Percentiles rank a stretch among this genome's conserved stretches.
Conservation (phyloP, 495 filamentous ascomycete genomes). For the Apodospora peruviana region DNA sequence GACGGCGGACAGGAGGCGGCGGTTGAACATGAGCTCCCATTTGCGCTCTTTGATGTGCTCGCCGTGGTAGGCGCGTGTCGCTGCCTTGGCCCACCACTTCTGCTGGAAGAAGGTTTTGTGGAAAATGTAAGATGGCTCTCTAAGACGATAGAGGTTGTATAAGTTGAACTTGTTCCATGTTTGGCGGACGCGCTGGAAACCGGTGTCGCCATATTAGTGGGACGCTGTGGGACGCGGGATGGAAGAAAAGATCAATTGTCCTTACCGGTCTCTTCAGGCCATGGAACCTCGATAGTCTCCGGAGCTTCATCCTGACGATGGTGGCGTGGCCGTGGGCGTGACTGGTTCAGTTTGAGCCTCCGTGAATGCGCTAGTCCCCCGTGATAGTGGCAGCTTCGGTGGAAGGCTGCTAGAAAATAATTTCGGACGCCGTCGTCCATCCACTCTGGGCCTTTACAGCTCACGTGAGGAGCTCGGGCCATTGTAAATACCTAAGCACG, state of each 20-base stretch:
- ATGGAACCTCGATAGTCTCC: constrained; percentile 49
- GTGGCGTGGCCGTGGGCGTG: background rate
- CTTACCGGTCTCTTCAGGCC: constrained; percentile 58
- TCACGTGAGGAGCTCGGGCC: constrained; percentile 24
- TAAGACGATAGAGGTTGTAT: constrained; percentile 66
- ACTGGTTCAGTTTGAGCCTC: constrained; percentile 8
- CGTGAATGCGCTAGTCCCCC: constrained; percentile 1
- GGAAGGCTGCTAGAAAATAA: background rate
- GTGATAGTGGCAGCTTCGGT: background rate
- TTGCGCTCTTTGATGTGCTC: constrained; percentile 85
- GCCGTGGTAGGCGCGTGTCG: constrained; percentile 83
- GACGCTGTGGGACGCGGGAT: too few relatives aligned
- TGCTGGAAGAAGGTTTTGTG: constrained; percentile 87
- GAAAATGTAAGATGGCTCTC: constrained; percentile 19
- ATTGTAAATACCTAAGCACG: too few relatives aligned
- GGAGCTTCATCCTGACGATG: constrained; percentile 47
- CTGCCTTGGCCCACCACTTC: constrained; percentile 86
- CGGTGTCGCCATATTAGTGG: too few relatives aligned
- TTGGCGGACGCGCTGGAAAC: constrained; percentile 85
- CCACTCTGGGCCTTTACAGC: too few relatives aligned
- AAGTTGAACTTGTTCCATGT: constrained; percentile 98
- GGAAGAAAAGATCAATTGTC: background rate
- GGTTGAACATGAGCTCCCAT: constrained; percentile 89
- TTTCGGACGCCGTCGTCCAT: too few relatives aligned
- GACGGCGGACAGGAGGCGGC: constrained; percentile 68